phyloP scores from a whole-genome alignment of 306 rosid genomes.

The Cucurbita argyrosperma region DNA sequence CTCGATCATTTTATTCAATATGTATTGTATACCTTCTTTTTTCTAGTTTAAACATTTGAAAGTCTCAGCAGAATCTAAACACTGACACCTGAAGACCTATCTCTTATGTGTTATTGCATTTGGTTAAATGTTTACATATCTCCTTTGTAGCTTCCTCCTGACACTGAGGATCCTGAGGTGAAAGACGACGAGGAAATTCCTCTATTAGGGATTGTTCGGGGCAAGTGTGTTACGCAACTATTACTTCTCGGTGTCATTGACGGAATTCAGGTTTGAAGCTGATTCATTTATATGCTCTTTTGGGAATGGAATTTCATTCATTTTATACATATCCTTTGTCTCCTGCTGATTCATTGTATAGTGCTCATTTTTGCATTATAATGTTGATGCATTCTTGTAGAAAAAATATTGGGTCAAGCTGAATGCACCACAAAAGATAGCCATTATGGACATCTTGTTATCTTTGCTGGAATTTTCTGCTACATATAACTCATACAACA shows the following conservation, averaged over 20 bases:
- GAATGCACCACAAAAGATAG: slow-evolving; percentile 53
- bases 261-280: slow-evolving; percentile 74
- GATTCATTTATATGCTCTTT: not conserved
- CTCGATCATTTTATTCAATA: not conserved
- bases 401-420: slow-evolving; percentile 88
- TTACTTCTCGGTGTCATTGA: slow-evolving; percentile 81
- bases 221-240: slow-evolving; percentile 84
- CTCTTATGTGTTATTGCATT: not conserved
- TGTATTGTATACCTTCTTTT: not conserved
- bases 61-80: not conserved
- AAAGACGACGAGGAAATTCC: slow-evolving; percentile 70
- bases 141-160: slow-evolving; percentile 47
- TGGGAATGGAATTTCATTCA: not conserved
- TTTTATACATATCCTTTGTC: not conserved
- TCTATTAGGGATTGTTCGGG: slow-evolving; percentile 64
- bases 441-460: slow-evolving; percentile 66
- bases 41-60: not conserved
- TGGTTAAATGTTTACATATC: slow-evolving; percentile 4
- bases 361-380: slow-evolving; percentile 6
- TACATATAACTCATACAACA: slow-evolving; percentile 71
- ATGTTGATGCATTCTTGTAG: slow-evolving; percentile 35
- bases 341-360: not conserved
- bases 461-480: slow-evolving; percentile 86
- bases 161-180: slow-evolving; percentile 44
- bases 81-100: not conserved